Evolutionary conservation across 768 basidiomycete species (phyloP).

Genomic region (Xerocomellus amylosporus): DNA sequence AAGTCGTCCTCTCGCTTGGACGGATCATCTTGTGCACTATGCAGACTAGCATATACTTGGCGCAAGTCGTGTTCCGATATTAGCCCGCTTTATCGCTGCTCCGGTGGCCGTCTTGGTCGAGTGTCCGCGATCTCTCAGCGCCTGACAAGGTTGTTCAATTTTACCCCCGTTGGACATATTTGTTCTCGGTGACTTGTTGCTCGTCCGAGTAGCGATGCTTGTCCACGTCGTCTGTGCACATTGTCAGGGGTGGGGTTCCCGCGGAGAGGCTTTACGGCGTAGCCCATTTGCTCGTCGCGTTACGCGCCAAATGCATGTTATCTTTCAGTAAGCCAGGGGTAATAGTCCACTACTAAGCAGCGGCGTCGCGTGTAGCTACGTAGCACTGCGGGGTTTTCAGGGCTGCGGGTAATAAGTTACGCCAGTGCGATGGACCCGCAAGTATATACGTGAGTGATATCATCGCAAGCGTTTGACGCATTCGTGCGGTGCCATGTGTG

Average conservation of each 20-base stretch:
- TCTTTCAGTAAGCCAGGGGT: background rate
- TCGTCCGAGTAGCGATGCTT: background rate
- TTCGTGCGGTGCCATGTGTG: too few relatives aligned
- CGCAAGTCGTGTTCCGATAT: constrained; percentile 10
- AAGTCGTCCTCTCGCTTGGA: background rate
- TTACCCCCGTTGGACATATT: constrained; percentile 4
- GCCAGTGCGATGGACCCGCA: too few relatives aligned
- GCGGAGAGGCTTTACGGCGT: constrained; percentile 1
- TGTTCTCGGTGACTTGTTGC: background rate
- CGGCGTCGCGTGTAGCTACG: too few relatives aligned
- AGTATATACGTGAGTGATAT: too few relatives aligned
- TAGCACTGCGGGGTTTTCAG: too few relatives aligned
- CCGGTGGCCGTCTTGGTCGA: constrained; percentile 2
- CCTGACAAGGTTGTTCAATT: background rate
- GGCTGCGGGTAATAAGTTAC: too few relatives aligned
- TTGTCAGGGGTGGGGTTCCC: constrained; percentile 2
- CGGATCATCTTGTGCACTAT: background rate
- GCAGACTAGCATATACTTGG: too few relatives aligned
- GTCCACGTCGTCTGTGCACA: background rate
- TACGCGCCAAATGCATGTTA: background rate
- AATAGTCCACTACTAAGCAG: too few relatives aligned
- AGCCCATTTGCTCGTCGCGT: background rate
- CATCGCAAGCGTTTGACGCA: too few relatives aligned
- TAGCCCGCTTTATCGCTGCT: background rate
- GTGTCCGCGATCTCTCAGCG: constrained; percentile 14